Conservation (phyloP, 768 basidiomycete genomes). For the Termitomyces sp. region DNA sequence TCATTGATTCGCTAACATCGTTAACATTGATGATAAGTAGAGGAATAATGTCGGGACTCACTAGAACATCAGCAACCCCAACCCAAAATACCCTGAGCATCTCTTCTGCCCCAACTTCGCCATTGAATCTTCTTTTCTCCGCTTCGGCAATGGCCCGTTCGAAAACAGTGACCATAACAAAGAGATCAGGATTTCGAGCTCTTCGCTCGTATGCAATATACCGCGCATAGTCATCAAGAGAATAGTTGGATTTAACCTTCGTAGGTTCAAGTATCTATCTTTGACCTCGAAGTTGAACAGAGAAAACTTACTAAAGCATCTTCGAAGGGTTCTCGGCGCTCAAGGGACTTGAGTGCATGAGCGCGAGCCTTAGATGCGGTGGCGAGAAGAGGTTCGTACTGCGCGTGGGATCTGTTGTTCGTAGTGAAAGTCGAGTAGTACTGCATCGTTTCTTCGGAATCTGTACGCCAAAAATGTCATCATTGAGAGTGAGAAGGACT, state of each 20-base stretch:
- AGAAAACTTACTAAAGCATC: conserved; percentile 46
- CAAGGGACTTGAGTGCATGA: conserved; percentile 55
- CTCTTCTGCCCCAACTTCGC: conserved; percentile 55
- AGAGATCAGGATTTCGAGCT: conserved; percentile 53
- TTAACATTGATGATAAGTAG: not conserved
- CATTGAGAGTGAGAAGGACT: not conserved
- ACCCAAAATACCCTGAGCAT: conserved; percentile 67
- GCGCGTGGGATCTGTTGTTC: conserved; percentile 61
- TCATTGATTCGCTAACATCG: conserved; percentile 42
- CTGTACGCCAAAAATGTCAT: conserved; percentile 34
- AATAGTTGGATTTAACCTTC: conserved; percentile 34
- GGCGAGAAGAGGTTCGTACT: conserved; percentile 77
- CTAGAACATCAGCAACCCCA: conserved; percentile 68
- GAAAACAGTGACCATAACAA: conserved; percentile 55
- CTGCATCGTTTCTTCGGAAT: conserved; percentile 77
- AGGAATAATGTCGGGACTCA: conserved; percentile 27
- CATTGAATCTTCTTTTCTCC: conserved; percentile 52
- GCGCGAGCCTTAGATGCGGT: conserved; percentile 71
- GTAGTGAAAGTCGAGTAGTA: conserved; percentile 90
- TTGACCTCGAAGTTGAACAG: not conserved
- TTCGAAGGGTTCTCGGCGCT: conserved; percentile 64
- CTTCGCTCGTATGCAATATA: conserved; percentile 65
- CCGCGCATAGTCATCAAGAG: conserved; percentile 58
- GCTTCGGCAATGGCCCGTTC: conserved; percentile 78
- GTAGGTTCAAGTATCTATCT: not conserved